phyloP scores from a whole-genome alignment of 148 eudicot genomes.

The Chenopodium quinoa region DNA sequence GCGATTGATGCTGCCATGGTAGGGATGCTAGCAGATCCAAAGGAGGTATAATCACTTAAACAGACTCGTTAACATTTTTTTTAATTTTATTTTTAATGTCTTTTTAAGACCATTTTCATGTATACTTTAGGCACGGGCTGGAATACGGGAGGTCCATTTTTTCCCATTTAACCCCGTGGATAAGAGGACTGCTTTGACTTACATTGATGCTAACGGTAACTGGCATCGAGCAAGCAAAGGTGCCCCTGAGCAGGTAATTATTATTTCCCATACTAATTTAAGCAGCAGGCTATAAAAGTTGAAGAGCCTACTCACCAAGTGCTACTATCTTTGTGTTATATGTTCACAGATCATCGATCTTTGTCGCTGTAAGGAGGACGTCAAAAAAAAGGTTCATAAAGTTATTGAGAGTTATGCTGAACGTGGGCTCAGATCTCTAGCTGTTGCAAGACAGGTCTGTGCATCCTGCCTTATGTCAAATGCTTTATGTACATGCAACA shows the following conservation, averaged over 20 bases:
- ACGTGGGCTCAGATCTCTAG: constrained; percentile 75
- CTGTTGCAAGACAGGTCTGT: constrained; percentile 64
- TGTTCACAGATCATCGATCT: constrained; percentile 38
- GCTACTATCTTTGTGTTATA: constrained; percentile 8
- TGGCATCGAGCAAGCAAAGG: constrained; percentile 83
- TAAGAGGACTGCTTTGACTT: constrained; percentile 77
- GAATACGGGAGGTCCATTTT: constrained; percentile 66
- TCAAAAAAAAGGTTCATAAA: constrained; percentile 50
- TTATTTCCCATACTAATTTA: background rate
- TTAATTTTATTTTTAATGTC: background rate
- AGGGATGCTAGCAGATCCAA: constrained; percentile 68
- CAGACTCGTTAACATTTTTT: background rate
- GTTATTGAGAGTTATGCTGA: constrained; percentile 69
- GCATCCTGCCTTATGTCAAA: background rate
- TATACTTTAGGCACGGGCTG: constrained; percentile 57
- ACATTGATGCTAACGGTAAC: constrained; percentile 51
- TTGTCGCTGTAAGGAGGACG: constrained; percentile 51
- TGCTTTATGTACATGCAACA: background rate
- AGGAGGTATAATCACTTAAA: constrained; percentile 47
- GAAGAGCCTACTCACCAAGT: background rate
- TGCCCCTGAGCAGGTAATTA: constrained; percentile 77
- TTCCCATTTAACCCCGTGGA: constrained; percentile 79
- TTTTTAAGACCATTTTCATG: background rate
- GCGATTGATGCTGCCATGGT: constrained; percentile 83
- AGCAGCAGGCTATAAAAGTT: background rate